Conservation (phyloP, 305 asterid species). For the Fraxinus floribunda region DNA sequence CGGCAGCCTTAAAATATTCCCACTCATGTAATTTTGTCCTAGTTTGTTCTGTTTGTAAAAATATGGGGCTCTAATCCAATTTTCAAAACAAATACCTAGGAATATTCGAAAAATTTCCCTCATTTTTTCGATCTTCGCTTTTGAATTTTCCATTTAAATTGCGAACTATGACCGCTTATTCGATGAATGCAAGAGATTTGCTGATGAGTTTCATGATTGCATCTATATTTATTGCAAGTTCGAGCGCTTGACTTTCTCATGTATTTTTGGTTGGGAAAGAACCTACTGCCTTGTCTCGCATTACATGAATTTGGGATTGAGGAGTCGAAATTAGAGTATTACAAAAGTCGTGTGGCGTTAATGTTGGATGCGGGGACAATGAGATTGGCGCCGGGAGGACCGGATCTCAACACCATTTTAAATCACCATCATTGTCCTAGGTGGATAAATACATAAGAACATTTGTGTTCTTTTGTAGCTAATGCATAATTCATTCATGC, state of each 20-base stretch:
- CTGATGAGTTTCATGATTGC: conserved; percentile 17
- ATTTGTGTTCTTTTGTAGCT: neutral
- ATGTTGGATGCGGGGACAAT: conserved; percentile 24
- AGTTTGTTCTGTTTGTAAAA: conserved; percentile 6
- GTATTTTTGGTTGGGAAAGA: neutral
- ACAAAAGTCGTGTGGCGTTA: conserved; percentile 28
- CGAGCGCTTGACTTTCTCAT: neutral
- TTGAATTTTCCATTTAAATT: neutral
- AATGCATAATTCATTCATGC: neutral
- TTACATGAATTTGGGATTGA: conserved; percentile 31
- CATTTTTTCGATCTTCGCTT: neutral
- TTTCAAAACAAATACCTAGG: neutral
- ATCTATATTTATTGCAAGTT: neutral
- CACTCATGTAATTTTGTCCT: neutral
- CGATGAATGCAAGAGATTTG: conserved; percentile 4
- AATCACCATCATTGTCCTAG: neutral
- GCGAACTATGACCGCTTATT: neutral
- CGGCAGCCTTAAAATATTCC: neutral
- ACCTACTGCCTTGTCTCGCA: neutral
- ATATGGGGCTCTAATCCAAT: conserved; percentile 7
- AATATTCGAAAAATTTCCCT: neutral
- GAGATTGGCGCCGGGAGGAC: conserved; percentile 42
- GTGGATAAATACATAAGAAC: neutral
- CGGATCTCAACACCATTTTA: conserved; percentile 43
- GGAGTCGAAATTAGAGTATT: conserved; percentile 29